phyloP scores from a whole-genome alignment of 1,139 yeast genomes.

The Scheffersomyces segobiensis region DNA sequence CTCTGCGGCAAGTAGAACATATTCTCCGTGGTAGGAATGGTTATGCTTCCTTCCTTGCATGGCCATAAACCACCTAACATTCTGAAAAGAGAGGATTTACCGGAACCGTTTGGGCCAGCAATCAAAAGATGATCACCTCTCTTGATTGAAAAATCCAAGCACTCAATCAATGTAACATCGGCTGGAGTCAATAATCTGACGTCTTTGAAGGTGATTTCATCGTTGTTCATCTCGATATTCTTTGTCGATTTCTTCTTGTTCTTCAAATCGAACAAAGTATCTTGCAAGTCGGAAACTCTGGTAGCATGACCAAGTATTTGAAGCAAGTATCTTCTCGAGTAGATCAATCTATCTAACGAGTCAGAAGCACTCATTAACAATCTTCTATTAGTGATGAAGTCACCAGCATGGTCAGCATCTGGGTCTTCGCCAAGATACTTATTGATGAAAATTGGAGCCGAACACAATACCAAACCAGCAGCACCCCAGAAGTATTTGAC shows the following conservation, averaged over 20 bases:
- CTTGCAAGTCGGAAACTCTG: slow-evolving; percentile 72
- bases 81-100: slow-evolving; percentile 88
- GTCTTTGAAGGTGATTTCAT: slow-evolving; percentile 66
- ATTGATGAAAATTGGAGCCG: slow-evolving; percentile 82
- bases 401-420: slow-evolving; percentile 62
- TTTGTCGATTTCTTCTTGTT: slow-evolving; percentile 26
- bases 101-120: slow-evolving; percentile 96
- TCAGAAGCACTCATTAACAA: slow-evolving; percentile 83
- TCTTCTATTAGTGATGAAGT: slow-evolving; percentile 88
- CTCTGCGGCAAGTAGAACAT: slow-evolving; percentile 91
- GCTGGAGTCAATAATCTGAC: slow-evolving; percentile 86
- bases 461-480: slow-evolving; percentile 82
- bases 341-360: slow-evolving; percentile 84
- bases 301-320: slow-evolving; percentile 84
- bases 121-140: slow-evolving; percentile 85
- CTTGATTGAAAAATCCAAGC: slow-evolving; percentile 67
- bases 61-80: slow-evolving; percentile 95
- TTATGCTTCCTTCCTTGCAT: slow-evolving; percentile 60
- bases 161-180: slow-evolving; percentile 68
- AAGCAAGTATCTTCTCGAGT: slow-evolving; percentile 80
- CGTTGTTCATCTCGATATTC: slow-evolving; percentile 48
- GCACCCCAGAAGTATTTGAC: slow-evolving; percentile 97
- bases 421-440: slow-evolving; percentile 52
- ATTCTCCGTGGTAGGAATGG: slow-evolving; percentile 66
- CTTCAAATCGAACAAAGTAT: slow-evolving; percentile 58